Conservation (phyloP, 106 monocot genomes). For the Iris macrosiphon region DNA sequence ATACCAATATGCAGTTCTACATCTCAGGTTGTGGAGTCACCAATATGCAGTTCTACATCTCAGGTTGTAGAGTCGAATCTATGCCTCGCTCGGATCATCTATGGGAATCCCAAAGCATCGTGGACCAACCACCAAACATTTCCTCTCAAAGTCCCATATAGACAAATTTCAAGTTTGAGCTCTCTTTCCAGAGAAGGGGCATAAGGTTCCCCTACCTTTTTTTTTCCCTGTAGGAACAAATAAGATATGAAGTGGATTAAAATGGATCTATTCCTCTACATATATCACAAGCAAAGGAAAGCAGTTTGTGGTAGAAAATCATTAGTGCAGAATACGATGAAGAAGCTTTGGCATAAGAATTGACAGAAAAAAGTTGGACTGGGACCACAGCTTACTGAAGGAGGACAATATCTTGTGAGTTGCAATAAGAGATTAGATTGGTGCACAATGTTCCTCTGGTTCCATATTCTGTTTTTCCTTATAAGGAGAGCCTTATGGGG, state of each 20-base stretch:
- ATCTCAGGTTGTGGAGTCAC: no score
- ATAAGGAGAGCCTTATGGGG: not conserved
- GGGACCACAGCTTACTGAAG: conserved; percentile 4
- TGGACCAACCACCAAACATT: conserved; percentile 6
- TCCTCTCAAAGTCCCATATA: not conserved
- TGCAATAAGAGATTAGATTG: conserved; percentile 5
- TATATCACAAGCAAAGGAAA: not conserved
- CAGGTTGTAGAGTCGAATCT: no score
- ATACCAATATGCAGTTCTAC: no score
- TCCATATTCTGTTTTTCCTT: conserved; percentile 6
- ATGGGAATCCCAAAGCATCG: no score
- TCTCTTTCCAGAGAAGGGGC: not conserved
- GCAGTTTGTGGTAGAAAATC: no score
- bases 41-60: no score
- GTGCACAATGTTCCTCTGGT: conserved; percentile 1
- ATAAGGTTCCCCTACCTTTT: not conserved
- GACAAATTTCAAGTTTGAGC: not conserved
- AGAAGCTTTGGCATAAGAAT: conserved; percentile 4
- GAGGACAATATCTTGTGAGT: conserved; percentile 1
- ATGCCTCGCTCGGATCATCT: no score
- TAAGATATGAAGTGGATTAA: not conserved
- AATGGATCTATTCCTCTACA: conserved; percentile 1
- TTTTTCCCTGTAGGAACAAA: not conserved
- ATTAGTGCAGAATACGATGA: not conserved
- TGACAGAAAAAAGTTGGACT: conserved; percentile 2